phyloP scores from a whole-genome alignment of 768 basidiomycete genomes.

The Suillus occidentalis region DNA sequence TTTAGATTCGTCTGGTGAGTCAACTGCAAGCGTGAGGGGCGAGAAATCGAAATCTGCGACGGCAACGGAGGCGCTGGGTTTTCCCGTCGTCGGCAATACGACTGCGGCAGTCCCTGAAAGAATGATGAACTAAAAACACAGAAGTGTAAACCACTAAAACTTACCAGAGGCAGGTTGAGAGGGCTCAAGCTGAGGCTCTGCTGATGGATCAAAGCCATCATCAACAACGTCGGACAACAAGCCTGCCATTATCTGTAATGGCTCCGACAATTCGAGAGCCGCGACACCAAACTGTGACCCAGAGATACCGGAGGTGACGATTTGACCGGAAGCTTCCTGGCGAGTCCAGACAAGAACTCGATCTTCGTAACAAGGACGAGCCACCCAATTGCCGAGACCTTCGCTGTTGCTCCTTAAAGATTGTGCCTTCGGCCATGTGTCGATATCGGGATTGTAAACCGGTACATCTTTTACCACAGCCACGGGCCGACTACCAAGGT shows the following conservation, averaged over 20 bases:
- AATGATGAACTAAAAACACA: conserved; percentile 8
- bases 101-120: conserved; percentile 5
- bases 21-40: conserved; percentile 1
- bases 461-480: conserved; percentile 25
- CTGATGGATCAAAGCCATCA: conserved; percentile 21
- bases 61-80: background rate
- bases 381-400: conserved; percentile 68
- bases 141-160: conserved; percentile 9
- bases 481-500: conserved; percentile 39
- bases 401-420: conserved; percentile 37
- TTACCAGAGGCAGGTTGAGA: conserved; percentile 19
- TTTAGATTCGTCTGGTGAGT: conserved; percentile 4
- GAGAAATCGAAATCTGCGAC: background rate
- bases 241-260: conserved; percentile 64
- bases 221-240: conserved; percentile 28
- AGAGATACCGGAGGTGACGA: conserved; percentile 39
- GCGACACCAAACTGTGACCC: conserved; percentile 61
- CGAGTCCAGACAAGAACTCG: conserved; percentile 56
- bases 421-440: conserved; percentile 14
- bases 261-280: conserved; percentile 68
- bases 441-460: conserved; percentile 24
- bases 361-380: conserved; percentile 77
- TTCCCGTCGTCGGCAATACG: conserved; percentile 7
- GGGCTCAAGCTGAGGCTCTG: conserved; percentile 15
- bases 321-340: conserved; percentile 36